A percentile compares a stretch with the other conserved stretches of the same genome.
These are phyloP conservation scores for Sarcomyxa edulis DNA, from an alignment of 768 basidiomycete species.

Conservation along the genomic window DNA sequence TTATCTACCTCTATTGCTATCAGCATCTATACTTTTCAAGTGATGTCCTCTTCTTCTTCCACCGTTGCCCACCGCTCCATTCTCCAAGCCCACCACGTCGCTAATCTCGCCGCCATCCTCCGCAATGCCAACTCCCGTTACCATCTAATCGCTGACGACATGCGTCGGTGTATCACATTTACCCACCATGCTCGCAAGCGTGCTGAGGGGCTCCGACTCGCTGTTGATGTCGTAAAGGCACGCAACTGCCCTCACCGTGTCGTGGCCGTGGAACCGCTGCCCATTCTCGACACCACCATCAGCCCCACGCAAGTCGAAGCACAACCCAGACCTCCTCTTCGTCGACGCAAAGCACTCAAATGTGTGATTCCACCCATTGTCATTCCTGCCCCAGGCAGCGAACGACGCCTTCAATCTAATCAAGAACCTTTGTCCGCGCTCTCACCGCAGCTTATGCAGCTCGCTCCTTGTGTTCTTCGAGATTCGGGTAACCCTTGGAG, in stretches of 20 bases:
- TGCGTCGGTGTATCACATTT: slow-evolving; percentile 27
- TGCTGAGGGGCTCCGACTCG: slow-evolving; percentile 38
- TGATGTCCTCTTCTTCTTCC: background rate
- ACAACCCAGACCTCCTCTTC: slow-evolving; percentile 8
- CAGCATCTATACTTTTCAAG: too few relatives aligned
- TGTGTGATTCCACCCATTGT: slow-evolving; percentile 8
- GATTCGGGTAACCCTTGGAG: too few relatives aligned
- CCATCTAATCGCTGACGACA: slow-evolving; percentile 27
- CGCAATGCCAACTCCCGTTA: slow-evolving; percentile 39
- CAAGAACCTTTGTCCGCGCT: too few relatives aligned
- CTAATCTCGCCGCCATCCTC: slow-evolving; percentile 34
- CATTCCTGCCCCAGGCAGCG: slow-evolving; percentile 1
- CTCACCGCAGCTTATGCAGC: too few relatives aligned
- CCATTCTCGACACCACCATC: slow-evolving; percentile 25
- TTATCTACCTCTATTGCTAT: too few relatives aligned
- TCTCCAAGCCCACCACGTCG: slow-evolving; percentile 22
- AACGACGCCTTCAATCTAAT: too few relatives aligned
- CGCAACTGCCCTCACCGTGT: slow-evolving; percentile 28
- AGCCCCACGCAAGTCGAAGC: slow-evolving; percentile 8
- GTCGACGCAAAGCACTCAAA: slow-evolving; percentile 7
- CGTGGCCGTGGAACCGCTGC: slow-evolving; percentile 35
- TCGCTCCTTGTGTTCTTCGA: too few relatives aligned
- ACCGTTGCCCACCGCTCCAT: too few relatives aligned
- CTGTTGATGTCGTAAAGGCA: slow-evolving; percentile 37
- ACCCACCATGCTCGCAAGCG: slow-evolving; percentile 45